phyloP scores from a whole-genome alignment of 345 rosid species.

The Populus euphratica region DNA sequence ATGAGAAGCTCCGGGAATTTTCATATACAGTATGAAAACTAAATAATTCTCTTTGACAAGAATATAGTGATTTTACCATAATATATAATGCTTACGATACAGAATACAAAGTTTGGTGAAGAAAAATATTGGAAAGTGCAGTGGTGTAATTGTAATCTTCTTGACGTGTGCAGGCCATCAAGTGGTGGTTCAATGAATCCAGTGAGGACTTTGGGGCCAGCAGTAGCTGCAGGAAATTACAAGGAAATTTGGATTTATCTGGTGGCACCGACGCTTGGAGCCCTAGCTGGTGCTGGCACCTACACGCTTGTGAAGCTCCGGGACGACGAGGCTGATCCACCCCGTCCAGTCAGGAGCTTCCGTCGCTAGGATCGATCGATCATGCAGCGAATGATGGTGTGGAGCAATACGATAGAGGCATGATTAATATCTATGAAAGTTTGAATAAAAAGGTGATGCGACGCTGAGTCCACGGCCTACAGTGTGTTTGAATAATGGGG shows the following conservation, averaged over 20 bases:
- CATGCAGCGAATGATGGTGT: conserved; percentile 7
- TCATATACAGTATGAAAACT: no score
- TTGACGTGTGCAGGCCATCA: conserved; percentile 49
- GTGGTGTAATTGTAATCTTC: background rate
- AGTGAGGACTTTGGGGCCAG: conserved; percentile 85
- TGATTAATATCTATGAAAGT: conserved; percentile 12
- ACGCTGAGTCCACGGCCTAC: conserved; percentile 23
- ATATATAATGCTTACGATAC: no score
- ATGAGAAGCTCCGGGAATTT: no score
- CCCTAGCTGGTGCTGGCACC: conserved; percentile 65
- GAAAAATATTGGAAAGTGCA: background rate
- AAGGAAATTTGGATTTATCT: conserved; percentile 69
- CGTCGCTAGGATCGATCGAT: conserved; percentile 45
- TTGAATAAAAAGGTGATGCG: conserved; percentile 24
- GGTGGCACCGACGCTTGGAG: conserved; percentile 88
- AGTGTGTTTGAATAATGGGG: conserved; percentile 15
- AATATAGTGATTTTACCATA: no score
- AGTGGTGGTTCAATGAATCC: conserved; percentile 89
- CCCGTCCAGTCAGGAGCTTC: conserved; percentile 78
- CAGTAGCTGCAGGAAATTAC: conserved; percentile 89
- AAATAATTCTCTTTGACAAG: no score
- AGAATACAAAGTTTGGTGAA: no score
- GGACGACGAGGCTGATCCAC: conserved; percentile 53
- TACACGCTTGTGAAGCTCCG: conserved; percentile 79
- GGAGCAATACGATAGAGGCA: conserved; percentile 7